Evolutionary conservation across 129 eudicot genomes (phyloP).

Genomic region (Daucus carota): DH1_v3.0 NC_030385.2:42180501-42181000

Average conservation of each 20-base stretch:
- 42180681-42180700: not conserved
- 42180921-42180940: too few species aligned
- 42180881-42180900: not conserved
- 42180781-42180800: not conserved
- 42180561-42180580: not conserved
- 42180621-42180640: not conserved
- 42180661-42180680: not conserved
- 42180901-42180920: not conserved
- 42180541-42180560: not conserved
- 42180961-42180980: not conserved
- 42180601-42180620: too few species aligned
- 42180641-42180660: not conserved
- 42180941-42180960: too few species aligned
- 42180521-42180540: not conserved
- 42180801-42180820: not conserved
- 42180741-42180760: not conserved
- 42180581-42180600: too few species aligned
- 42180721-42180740: not conserved
- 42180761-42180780: not conserved
- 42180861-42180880: not conserved
- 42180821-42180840: not conserved
- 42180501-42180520: constrained; percentile 2
- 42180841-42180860: not conserved
- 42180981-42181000: not conserved
- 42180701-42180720: not conserved